phyloP scores from a whole-genome alignment of 805 yeast species.

The Nakazawaea peltata region DNA sequence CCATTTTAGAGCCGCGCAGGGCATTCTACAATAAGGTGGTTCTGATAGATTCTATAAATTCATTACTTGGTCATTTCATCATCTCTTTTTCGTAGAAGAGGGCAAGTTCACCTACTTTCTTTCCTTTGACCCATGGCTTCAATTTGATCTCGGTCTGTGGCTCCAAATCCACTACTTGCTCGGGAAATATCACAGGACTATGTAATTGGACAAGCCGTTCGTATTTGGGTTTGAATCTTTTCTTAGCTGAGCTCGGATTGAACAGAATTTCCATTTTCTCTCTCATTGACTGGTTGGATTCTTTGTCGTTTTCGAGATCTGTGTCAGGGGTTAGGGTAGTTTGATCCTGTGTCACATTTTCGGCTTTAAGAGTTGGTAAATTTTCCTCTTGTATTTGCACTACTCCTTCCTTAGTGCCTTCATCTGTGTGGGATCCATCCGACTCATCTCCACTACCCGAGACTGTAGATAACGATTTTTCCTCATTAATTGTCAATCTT shows the following conservation, averaged over 20 bases:
- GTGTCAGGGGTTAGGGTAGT: no score
- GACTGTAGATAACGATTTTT: neutral
- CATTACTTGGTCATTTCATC: no score
- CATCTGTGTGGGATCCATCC: neutral
- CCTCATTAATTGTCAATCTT: slow-evolving; percentile 1
- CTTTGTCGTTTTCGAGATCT: no score
- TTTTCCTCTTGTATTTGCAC: no score
- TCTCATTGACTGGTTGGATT: neutral
- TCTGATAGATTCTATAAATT: no score
- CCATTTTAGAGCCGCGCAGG: no score
- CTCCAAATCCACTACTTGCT: slow-evolving; percentile 1
- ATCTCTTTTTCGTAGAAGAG: slow-evolving; percentile 39
- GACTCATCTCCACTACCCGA: neutral
- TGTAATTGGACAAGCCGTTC: slow-evolving; percentile 8
- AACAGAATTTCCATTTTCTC: neutral
- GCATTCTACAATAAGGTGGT: no score
- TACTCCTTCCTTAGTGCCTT: no score
- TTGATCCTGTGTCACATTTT: no score
- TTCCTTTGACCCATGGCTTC: slow-evolving; percentile 31
- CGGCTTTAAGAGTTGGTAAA: no score
- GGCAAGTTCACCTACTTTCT: slow-evolving; percentile 46
- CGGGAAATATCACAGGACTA: slow-evolving; percentile 1
- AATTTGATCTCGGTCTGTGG: slow-evolving; percentile 5
- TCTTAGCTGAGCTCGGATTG: neutral
- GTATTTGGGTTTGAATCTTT: slow-evolving; percentile 2